Base-by-base conservation (phyloP, 2,329 filamentous ascomycete species). In the Cytospora piceae region DNA sequence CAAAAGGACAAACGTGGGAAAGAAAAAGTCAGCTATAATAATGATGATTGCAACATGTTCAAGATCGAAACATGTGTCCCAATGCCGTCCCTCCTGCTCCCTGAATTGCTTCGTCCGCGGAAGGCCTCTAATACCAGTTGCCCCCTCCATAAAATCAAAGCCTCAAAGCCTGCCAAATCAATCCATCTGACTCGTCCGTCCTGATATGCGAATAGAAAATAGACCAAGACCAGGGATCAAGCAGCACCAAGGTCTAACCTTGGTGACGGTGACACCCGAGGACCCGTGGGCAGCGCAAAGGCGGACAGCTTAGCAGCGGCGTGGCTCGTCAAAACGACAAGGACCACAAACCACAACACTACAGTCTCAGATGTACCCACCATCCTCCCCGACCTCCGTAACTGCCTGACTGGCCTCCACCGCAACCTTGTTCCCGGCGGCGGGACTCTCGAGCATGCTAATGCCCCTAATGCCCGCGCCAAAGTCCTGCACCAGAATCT, bases 401-500 rank as follows among this genome's bases (percentile, higher is more conserved):
- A 31, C 46, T 27, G 56, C 58, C n/a, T 15, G 37, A 1, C 14
- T 53, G 54, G 34, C 61, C 55, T 57, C 62, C 57, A 56, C 46
- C 15, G 53, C 39, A 32, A 63, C 57, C 29, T 27, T 63, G 58
- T 62, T 59, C n/a, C 55, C 68, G 39, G 58, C 59, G 15, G 63
- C 64, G 49, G 63, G 68, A 64, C 82, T 86, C 75, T 88, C 85
- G 51, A 90, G 77, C 74, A 81, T 80, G 67, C 86, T 82, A 52
- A 90, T 84, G 32, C 86, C 83, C 32, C 81, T 75, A 6, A 90
- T 80, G 53, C 81, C 82, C 22, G 83, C 82, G 34, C 87, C 95
- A 80, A 98, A 99, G 79, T 99, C 95, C 83, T 98, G 90, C 67
- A 99, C 90, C 66, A 98, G 80, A 60, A 96, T 93, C 74, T 96